These are phyloP conservation scores for Lichina pygmaea DNA, from an alignment of 495 filamentous ascomycete species.

Conservation along the genomic window DNA sequence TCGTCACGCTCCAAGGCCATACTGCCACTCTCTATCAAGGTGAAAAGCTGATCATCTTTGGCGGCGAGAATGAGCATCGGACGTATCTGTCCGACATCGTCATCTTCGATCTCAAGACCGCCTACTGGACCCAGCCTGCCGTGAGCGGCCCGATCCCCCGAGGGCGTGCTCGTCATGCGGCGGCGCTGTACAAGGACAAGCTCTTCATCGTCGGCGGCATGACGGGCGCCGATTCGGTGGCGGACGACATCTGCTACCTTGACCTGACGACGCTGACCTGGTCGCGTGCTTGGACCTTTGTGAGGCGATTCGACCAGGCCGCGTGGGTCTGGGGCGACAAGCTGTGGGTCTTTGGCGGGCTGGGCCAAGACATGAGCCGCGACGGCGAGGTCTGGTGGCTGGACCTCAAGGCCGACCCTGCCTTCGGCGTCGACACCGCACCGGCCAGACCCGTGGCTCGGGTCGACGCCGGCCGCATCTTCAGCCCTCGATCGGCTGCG, in stretches of 20 bases:
- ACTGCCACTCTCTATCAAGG: slow-evolving; percentile 88
- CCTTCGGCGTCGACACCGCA: slow-evolving; percentile 18
- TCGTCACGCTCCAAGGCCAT: slow-evolving; percentile 31
- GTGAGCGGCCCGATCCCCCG: slow-evolving; percentile 60
- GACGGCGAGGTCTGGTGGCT: slow-evolving; percentile 90
- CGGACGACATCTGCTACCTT: slow-evolving; percentile 87
- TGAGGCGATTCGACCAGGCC: slow-evolving; percentile 76
- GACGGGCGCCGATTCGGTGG: slow-evolving; percentile 60
- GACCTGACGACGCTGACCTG: slow-evolving; percentile 95
- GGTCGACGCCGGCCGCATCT: not conserved
- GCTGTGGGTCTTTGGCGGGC: slow-evolving; percentile 91
- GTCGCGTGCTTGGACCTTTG: slow-evolving; percentile 89
- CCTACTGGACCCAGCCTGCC: slow-evolving; percentile 78
- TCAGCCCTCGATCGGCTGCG: not conserved
- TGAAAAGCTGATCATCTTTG: slow-evolving; percentile 83
- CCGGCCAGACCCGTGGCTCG: not conserved
- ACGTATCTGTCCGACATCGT: slow-evolving; percentile 89
- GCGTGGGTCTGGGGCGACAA: slow-evolving; percentile 75
- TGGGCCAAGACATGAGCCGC: slow-evolving; percentile 87
- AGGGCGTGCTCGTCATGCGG: slow-evolving; percentile 76
- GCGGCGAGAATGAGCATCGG: slow-evolving; percentile 90
- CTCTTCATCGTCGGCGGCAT: slow-evolving; percentile 83
- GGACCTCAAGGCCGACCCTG: slow-evolving; percentile 69
- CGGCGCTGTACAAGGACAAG: slow-evolving; percentile 87
- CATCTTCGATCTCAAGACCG: slow-evolving; percentile 79